Conservation (phyloP, 2,329 filamentous ascomycete species). For the Claviceps purpurea region DNA sequence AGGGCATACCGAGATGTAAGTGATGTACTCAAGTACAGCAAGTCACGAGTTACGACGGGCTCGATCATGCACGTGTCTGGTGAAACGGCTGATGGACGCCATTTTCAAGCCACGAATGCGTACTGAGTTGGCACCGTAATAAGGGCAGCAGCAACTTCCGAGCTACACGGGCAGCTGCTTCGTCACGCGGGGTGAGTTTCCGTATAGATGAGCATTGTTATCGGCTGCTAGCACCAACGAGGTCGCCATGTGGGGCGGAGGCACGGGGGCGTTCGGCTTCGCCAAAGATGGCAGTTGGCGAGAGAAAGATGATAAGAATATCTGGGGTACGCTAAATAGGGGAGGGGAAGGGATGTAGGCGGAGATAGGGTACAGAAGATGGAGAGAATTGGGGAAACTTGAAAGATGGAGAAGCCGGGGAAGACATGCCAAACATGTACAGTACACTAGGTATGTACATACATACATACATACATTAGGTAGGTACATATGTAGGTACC, state of each 20-base stretch:
- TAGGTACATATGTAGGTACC: no score
- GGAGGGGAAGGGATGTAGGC: not conserved
- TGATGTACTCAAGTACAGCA: not conserved
- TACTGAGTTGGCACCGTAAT: not conserved
- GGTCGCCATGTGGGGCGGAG: not conserved
- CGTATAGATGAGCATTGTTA: no score
- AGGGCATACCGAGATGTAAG: not conserved
- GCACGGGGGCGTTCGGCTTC: not conserved
- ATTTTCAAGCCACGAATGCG: not conserved
- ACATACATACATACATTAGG: no score
- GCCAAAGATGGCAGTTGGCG: conserved; percentile 1
- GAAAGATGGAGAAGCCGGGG: no score
- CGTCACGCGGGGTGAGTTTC: not conserved
- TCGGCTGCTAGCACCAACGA: no score
- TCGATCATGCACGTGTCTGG: not conserved
- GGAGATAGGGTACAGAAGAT: not conserved
- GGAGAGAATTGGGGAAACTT: not conserved
- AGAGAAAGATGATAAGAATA: not conserved
- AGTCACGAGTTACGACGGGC: conserved; percentile 6
- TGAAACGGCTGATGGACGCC: conserved; percentile 7
- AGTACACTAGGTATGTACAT: no score
- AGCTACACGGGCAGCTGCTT: not conserved
- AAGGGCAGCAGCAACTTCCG: not conserved
- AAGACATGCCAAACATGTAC: no score
- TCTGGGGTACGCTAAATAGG: not conserved